Conservation (phyloP, 371 early-diverging fungal species). For the Smittium mucronatum region DNA sequence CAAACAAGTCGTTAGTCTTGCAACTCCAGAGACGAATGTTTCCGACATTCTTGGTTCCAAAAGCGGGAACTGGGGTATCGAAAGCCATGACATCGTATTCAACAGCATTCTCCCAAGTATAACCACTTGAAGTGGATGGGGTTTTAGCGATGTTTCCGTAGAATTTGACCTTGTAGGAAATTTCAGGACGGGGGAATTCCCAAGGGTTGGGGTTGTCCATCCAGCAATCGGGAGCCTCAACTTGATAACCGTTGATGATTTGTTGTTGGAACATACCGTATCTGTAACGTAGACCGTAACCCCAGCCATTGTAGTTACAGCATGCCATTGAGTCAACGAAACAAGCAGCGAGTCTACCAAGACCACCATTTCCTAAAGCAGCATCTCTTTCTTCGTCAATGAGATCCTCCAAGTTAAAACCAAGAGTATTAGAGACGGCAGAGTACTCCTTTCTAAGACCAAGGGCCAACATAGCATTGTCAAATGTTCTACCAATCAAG, state of each 20-base stretch:
- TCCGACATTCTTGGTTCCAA: slow-evolving; percentile 68
- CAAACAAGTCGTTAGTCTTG: slow-evolving; percentile 55
- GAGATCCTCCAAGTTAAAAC: slow-evolving; percentile 76
- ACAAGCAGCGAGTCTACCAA: slow-evolving; percentile 81
- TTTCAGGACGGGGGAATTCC: slow-evolving; percentile 83
- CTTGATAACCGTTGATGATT: slow-evolving; percentile 81
- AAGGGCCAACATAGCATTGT: slow-evolving; percentile 77
- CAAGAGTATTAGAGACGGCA: slow-evolving; percentile 43
- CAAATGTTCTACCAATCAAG: slow-evolving; percentile 82
- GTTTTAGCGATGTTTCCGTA: slow-evolving; percentile 67
- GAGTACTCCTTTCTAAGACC: slow-evolving; percentile 55
- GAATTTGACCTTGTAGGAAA: slow-evolving; percentile 68
- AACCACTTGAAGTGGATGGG: slow-evolving; percentile 42
- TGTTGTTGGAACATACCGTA: slow-evolving; percentile 92
- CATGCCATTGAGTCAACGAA: slow-evolving; percentile 85
- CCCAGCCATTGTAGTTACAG: slow-evolving; percentile 77
- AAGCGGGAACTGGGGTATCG: slow-evolving; percentile 85
- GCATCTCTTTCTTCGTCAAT: slow-evolving; percentile 81
- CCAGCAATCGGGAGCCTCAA: slow-evolving; percentile 84
- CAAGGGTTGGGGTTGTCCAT: slow-evolving; percentile 78
- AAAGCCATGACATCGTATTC: slow-evolving; percentile 80
- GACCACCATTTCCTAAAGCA: slow-evolving; percentile 87
- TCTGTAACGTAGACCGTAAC: slow-evolving; percentile 73
- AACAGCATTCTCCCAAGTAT: slow-evolving; percentile 70
- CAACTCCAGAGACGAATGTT: slow-evolving; percentile 88